Evolutionary conservation across 2,329 filamentous ascomycete species (phyloP).

Genomic region (Pseudophaeomoniella oleicola): DNA sequence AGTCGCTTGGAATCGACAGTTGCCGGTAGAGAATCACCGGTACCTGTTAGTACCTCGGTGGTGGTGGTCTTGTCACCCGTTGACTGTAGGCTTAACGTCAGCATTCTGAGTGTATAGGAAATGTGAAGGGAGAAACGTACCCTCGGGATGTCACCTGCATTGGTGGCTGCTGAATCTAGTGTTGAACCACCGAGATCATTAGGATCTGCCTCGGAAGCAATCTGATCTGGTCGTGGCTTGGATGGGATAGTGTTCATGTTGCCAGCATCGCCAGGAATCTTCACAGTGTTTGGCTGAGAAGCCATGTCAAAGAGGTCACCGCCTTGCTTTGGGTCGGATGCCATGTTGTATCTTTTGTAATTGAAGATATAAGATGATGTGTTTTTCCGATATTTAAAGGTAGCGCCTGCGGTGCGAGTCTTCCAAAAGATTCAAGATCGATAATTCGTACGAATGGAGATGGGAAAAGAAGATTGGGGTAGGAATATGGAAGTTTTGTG

Average conservation of each 20-base stretch:
- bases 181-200: conserved; percentile 20
- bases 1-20: conserved; percentile 24
- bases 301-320: conserved; percentile 26
- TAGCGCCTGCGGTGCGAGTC: too few relatives aligned
- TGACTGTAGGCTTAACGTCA: neutral
- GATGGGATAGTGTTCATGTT: conserved; percentile 31
- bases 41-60: conserved; percentile 25
- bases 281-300: conserved; percentile 19
- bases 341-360: too few relatives aligned
- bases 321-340: conserved; percentile 19
- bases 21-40: conserved; percentile 23
- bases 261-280: conserved; percentile 29
- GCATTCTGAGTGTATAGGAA: neutral
- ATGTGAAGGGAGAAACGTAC: conserved; percentile 8
- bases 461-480: too few relatives aligned
- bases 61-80: conserved; percentile 17
- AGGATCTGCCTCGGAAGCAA: conserved; percentile 18
- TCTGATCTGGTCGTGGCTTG: conserved; percentile 32
- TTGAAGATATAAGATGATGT: too few relatives aligned
- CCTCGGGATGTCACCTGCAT: conserved; percentile 31
- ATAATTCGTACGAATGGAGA: too few relatives aligned
- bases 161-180: conserved; percentile 30
- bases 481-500: too few relatives aligned
- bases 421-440: too few relatives aligned
- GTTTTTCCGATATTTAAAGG: too few relatives aligned